A percentile compares a stretch with the other conserved stretches of the same genome.
Conservation (phyloP, 2,329 filamentous ascomycete genomes). For the Penicillium palitans region DNA sequence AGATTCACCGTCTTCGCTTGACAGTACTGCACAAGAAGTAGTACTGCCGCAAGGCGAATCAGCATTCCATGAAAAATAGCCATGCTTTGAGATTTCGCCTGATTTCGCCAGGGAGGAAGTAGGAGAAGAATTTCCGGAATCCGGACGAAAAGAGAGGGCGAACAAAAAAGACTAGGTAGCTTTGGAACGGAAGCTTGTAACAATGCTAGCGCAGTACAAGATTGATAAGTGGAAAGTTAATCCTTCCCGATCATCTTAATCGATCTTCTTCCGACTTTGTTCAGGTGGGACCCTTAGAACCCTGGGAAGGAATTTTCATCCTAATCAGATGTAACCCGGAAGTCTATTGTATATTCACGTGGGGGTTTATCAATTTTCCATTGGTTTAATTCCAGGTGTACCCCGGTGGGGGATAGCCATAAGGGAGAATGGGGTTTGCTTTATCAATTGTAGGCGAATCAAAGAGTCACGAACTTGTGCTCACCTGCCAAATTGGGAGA, state of each 20-base stretch:
- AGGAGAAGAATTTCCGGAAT: not conserved
- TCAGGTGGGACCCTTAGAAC: not conserved
- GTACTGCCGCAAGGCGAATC: not conserved
- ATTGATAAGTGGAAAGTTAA: not conserved
- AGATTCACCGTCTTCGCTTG: conserved; percentile 20
- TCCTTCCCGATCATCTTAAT: not conserved
- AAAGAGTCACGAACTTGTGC: not conserved
- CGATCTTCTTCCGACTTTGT: not conserved
- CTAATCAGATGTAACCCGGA: not conserved
- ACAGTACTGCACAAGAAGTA: conserved; percentile 11
- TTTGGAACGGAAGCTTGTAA: not conserved
- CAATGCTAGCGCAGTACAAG: not conserved
- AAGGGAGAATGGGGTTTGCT: too few species aligned
- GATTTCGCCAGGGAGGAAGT: not conserved
- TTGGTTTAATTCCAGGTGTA: not conserved
- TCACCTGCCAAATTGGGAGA: not conserved
- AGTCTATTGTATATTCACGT: not conserved
- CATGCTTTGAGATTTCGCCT: not conserved
- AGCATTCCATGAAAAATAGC: not conserved
- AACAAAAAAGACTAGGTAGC: not conserved
- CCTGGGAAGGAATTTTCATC: not conserved
- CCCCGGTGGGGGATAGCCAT: not conserved
- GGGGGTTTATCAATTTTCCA: not conserved
- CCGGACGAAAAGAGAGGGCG: not conserved
- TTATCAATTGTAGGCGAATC: not conserved